Base-by-base conservation (phyloP, 805 yeast genomes). In the Myxozyma lipomycoides region DNA sequence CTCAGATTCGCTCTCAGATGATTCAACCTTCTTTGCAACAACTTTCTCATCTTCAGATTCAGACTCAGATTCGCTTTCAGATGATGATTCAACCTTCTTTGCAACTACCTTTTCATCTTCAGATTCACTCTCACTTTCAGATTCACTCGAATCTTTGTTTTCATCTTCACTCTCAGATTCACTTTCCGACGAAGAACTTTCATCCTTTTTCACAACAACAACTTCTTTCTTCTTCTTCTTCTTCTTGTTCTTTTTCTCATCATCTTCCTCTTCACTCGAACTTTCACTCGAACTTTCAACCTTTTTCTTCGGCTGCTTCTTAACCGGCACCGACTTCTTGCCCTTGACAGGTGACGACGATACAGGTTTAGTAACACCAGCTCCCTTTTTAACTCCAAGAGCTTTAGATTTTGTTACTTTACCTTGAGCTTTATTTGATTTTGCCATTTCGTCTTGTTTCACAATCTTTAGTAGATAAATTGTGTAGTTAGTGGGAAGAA, bases 151-250 rank as follows among this genome's bases (percentile, higher is more conserved):
- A n/a, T n/a, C n/a, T n/a, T n/a, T n/a, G n/a, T n/a, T n/a, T n/a
- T n/a, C n/a, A n/a, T n/a, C n/a, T n/a, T n/a, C n/a, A n/a, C n/a
- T n/a, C n/a, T n/a, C n/a, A n/a, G n/a, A n/a, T n/a, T n/a, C n/a
- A n/a, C n/a, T n/a, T n/a, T n/a, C n/a, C n/a, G n/a, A n/a, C n/a
- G n/a, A n/a, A 37, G 46, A 41, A 40, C 41, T 46, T 17, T 40
- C 45, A 15, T 47, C 38, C 46, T 47, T 47, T 3, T 59, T 62
- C 36, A 69, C 61, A 44, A 68, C 65, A 28, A 61, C 61, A 40
- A 70, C 69, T 35, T 62, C 70, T 35, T 68, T 61, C 35, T 58
- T 62, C 47, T 71, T 64, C 35, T 59, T 56, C 30, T 47, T 49
- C 23, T 41, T 48, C 61, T 57, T 55, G 17, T 44, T 52, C n/a